Evolutionary conservation across 495 filamentous ascomycete genomes (phyloP).

Genomic region (Parathielavia hyrcaniae): DNA sequence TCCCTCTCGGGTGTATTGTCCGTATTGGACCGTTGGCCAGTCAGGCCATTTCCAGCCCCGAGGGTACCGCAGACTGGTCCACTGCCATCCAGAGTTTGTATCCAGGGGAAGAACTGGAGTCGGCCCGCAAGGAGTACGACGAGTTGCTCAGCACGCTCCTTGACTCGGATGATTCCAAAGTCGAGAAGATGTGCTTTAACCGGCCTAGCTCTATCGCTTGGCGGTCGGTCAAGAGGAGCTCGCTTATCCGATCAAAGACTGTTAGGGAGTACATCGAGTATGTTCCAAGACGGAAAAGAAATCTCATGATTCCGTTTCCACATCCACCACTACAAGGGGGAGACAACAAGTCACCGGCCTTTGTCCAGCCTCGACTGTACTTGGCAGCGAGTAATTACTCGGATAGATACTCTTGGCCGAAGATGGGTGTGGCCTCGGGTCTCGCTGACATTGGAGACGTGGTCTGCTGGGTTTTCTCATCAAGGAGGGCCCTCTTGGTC

Average conservation of each 20-base stretch:
- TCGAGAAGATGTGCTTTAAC: conserved; percentile 4
- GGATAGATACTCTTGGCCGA: neutral
- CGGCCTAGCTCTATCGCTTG: neutral
- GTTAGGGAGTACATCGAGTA: neutral
- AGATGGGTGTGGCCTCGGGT: conserved; percentile 5
- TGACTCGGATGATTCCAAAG: neutral
- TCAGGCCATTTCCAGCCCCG: neutral
- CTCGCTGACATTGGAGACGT: neutral
- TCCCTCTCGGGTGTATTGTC: neutral
- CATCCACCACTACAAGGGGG: neutral
- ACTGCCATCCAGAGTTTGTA: neutral
- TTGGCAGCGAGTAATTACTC: neutral
- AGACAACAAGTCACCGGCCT: neutral
- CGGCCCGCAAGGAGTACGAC: neutral
- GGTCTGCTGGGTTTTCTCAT: neutral
- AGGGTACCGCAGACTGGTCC: neutral
- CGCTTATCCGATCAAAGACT: neutral
- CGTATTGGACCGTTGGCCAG: neutral
- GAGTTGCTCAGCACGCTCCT: neutral
- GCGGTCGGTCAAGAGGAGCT: no score
- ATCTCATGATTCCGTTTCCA: neutral
- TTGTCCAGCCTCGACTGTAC: conserved; percentile 1
- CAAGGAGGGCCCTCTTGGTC: conserved; percentile 4
- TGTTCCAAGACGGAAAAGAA: neutral
- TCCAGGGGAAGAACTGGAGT: neutral